Conservation (phyloP, 2,329 filamentous ascomycete genomes). For the Trichoderma gracile region DNA sequence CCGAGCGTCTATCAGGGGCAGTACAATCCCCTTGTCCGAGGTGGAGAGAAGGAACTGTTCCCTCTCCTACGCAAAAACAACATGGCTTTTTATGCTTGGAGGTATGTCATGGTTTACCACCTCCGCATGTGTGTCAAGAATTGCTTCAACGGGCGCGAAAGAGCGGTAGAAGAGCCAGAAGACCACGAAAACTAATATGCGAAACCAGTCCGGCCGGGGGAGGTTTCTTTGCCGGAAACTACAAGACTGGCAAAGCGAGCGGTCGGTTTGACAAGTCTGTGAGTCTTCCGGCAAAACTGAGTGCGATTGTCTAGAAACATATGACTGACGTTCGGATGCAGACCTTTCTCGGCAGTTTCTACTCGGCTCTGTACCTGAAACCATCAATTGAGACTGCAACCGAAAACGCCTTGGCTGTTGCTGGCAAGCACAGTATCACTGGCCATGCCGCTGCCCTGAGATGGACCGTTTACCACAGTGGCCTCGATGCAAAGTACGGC, state of each 20-base stretch:
- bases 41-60: slow-evolving; percentile 45
- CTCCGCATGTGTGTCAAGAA: not conserved
- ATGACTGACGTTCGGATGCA: not conserved
- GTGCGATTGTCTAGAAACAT: not conserved
- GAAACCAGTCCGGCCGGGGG: slow-evolving; percentile 7
- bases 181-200: not conserved
- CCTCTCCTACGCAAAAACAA: slow-evolving; percentile 44
- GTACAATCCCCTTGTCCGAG: slow-evolving; percentile 49
- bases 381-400: slow-evolving; percentile 8
- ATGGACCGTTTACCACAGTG: slow-evolving; percentile 68
- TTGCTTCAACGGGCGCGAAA: too few relatives aligned
- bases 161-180: not conserved
- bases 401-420: slow-evolving; percentile 2
- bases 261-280: slow-evolving; percentile 17
- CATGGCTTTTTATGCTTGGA: slow-evolving; percentile 49
- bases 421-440: slow-evolving; percentile 35
- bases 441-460: slow-evolving; percentile 51
- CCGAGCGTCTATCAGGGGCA: slow-evolving; percentile 51
- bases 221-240: slow-evolving; percentile 20
- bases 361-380: slow-evolving; percentile 3
- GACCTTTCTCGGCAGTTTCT: not conserved
- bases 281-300: not conserved
- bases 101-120: slow-evolving; percentile 11
- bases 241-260: not conserved
- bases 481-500: slow-evolving; percentile 43